phyloP scores from a whole-genome alignment of 257 asterid genomes.

The Henckelia pumila region DNA sequence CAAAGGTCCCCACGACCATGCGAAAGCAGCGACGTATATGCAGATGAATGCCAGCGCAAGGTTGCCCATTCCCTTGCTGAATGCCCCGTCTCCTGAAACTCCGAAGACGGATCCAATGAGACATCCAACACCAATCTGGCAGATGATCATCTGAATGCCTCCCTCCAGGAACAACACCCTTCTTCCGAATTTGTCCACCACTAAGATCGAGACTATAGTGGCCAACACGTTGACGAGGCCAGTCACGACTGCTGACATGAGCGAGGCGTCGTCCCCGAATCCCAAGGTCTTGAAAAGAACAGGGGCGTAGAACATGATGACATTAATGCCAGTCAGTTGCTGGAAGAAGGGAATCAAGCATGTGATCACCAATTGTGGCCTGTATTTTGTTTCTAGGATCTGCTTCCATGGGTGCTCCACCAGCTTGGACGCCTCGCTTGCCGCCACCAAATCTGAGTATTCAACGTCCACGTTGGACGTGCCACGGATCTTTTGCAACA shows the following conservation, averaged over 20 bases:
- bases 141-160: slow-evolving; percentile 18
- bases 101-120: slow-evolving; percentile 1
- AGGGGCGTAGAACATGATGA: slow-evolving; percentile 24
- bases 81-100: background rate
- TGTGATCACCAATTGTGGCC: slow-evolving; percentile 1
- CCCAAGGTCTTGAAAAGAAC: slow-evolving; percentile 20
- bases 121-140: slow-evolving; percentile 5
- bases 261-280: slow-evolving; percentile 19
- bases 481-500: slow-evolving; percentile 4
- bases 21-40: background rate
- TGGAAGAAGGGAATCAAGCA: slow-evolving; percentile 17
- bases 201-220: slow-evolving; percentile 7
- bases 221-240: slow-evolving; percentile 16
- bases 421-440: background rate
- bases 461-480: background rate
- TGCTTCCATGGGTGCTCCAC: background rate
- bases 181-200: slow-evolving; percentile 4
- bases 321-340: slow-evolving; percentile 21
- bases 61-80: background rate
- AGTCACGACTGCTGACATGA: slow-evolving; percentile 13
- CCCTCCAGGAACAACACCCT: slow-evolving; percentile 14
- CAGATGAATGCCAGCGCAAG: background rate
- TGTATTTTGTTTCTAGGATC: background rate
- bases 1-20: slow-evolving; percentile 17
- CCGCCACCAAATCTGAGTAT: background rate